phyloP scores from a whole-genome alignment of 306 rosid species.

The Lathyrus sativus region DNA sequence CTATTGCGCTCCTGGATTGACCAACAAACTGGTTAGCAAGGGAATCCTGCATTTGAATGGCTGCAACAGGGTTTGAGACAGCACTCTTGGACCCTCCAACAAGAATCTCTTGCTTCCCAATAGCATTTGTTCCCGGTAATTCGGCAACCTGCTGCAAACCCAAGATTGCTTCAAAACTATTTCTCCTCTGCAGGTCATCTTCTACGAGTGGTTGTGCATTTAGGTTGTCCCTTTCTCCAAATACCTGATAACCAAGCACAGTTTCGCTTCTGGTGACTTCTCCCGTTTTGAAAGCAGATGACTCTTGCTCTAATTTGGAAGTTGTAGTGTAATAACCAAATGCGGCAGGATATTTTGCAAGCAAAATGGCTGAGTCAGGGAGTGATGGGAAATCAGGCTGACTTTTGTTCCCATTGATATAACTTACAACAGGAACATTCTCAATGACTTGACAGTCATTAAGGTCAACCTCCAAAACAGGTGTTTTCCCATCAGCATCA shows the following conservation, averaged over 20 bases:
- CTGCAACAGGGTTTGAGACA: slow-evolving; percentile 73
- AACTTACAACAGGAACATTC: slow-evolving; percentile 53
- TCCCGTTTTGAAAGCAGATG: too few relatives aligned
- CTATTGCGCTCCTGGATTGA: slow-evolving; percentile 49
- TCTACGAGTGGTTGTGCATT: too few relatives aligned
- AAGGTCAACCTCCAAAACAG: slow-evolving; percentile 48
- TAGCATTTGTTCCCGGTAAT: slow-evolving; percentile 58
- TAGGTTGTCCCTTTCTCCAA: too few relatives aligned
- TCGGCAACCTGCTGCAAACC: slow-evolving; percentile 67
- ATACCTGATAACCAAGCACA: too few relatives aligned
- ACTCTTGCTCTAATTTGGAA: background rate
- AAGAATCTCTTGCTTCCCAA: slow-evolving; percentile 62
- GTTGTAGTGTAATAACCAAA: slow-evolving; percentile 52
- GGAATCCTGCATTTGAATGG: slow-evolving; percentile 65
- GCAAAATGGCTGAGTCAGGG: slow-evolving; percentile 65
- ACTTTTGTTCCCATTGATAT: slow-evolving; percentile 60
- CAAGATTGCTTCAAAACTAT: slow-evolving; percentile 60
- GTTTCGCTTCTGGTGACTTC: too few relatives aligned
- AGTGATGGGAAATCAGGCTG: slow-evolving; percentile 54
- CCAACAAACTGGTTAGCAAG: slow-evolving; percentile 48
- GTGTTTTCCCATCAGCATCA: slow-evolving; percentile 47
- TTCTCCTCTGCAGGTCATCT: slow-evolving; percentile 56
- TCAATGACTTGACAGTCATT: slow-evolving; percentile 43
- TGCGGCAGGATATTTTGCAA: slow-evolving; percentile 71
- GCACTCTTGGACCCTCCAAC: slow-evolving; percentile 64